Percentiles rank a stretch among this genome's conserved stretches.
Evolutionary conservation across 352 stramenopile species (phyloP).

Genomic region (Phytophthora vignae): DNA sequence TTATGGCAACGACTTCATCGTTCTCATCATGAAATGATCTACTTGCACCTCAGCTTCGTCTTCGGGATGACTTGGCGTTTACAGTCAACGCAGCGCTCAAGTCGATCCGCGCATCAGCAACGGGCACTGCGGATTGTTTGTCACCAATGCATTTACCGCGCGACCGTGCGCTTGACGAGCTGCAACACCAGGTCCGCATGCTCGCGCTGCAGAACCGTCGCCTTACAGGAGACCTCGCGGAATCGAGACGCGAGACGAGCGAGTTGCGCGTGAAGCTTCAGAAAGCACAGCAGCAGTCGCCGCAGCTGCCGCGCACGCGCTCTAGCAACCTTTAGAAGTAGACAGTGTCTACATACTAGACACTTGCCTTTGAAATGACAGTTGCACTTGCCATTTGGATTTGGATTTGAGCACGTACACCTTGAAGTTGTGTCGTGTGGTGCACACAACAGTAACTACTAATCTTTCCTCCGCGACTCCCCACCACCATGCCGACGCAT

Average conservation of each 20-base stretch:
- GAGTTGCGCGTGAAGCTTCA: conserved; percentile 67
- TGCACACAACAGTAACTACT: conserved; percentile 6
- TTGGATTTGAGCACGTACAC: neutral
- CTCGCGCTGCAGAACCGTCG: conserved; percentile 72
- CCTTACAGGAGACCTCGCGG: conserved; percentile 57
- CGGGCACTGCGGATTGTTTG: neutral
- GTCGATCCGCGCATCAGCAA: conserved; percentile 63
- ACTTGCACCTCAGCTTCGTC: conserved; percentile 51
- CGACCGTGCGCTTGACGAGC: conserved; percentile 46
- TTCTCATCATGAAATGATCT: neutral
- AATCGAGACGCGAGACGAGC: conserved; percentile 61
- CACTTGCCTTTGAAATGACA: conserved; percentile 9
- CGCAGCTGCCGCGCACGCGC: conserved; percentile 49
- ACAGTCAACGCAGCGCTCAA: conserved; percentile 83
- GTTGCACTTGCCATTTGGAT: conserved; percentile 8
- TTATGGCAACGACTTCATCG: neutral
- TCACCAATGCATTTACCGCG: conserved; percentile 27
- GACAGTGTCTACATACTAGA: too few relatives aligned
- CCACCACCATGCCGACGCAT: conserved; percentile 10
- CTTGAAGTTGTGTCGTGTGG: conserved; percentile 40
- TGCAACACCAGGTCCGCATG: conserved; percentile 70
- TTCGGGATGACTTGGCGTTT: conserved; percentile 78
- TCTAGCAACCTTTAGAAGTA: conserved; percentile 43
- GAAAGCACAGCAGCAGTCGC: conserved; percentile 36
- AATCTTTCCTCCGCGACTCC: conserved; percentile 13